Percentiles rank a stretch among this genome's conserved stretches.
Evolutionary conservation across 257 asterid species (phyloP).

Genomic region (Rubia yunnanensis): DNA sequence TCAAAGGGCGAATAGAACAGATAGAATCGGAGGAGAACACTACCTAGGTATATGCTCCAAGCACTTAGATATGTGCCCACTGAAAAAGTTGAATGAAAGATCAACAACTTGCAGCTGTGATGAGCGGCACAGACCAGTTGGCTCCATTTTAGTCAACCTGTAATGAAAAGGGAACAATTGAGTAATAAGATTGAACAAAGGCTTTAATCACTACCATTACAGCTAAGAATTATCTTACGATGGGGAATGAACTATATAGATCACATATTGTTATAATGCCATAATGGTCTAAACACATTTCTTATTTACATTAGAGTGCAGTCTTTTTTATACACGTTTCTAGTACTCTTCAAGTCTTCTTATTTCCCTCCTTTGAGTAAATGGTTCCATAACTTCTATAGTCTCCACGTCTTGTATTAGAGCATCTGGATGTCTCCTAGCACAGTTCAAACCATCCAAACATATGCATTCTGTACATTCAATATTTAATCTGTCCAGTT

Average conservation of each 20-base stretch:
- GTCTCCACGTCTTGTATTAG: too few relatives aligned
- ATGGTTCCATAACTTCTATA: too few relatives aligned
- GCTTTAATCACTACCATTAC: constrained; percentile 26
- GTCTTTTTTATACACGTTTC: neutral
- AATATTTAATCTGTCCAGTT: too few relatives aligned
- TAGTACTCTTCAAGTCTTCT: too few relatives aligned
- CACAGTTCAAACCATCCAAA: too few relatives aligned
- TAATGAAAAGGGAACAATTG: neutral
- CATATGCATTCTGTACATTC: too few relatives aligned
- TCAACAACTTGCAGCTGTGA: constrained; percentile 1
- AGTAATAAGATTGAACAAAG: neutral
- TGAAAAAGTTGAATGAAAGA: constrained; percentile 3
- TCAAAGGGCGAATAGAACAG: neutral
- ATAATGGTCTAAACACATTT: too few relatives aligned
- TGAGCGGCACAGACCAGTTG: constrained; percentile 5
- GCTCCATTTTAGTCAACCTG: neutral
- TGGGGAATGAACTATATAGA: too few relatives aligned
- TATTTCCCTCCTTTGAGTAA: too few relatives aligned
- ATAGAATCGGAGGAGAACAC: neutral
- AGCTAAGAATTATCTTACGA: neutral
- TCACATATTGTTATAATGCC: too few relatives aligned
- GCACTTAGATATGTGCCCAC: neutral
- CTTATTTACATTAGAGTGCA: neutral
- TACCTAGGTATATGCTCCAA: neutral
- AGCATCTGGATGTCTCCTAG: too few relatives aligned